phyloP scores from a whole-genome alignment of 495 filamentous ascomycete genomes.

The Penicillium fimorum region DNA sequence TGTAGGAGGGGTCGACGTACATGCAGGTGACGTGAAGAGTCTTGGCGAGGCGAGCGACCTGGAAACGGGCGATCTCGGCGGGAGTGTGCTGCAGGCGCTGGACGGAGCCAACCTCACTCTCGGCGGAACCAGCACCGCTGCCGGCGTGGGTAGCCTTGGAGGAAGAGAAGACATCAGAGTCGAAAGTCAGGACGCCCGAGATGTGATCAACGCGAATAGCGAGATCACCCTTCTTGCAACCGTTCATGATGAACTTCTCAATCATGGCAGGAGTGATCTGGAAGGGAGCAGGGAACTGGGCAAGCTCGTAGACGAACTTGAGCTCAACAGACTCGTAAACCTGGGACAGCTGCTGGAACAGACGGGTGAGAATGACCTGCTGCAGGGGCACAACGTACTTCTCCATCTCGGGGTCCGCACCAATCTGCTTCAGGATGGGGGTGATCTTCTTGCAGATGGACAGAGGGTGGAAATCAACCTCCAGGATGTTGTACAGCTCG shows the following conservation, averaged over 20 bases:
- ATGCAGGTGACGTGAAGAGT: slow-evolving; percentile 88
- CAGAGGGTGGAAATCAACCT: slow-evolving; percentile 97
- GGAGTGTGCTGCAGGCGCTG: slow-evolving; percentile 96
- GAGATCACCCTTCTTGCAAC: slow-evolving; percentile 98
- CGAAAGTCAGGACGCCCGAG: slow-evolving; percentile 91
- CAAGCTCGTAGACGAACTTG: slow-evolving; percentile 87
- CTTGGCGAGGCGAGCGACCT: slow-evolving; percentile 87
- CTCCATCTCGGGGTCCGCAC: slow-evolving; percentile 91
- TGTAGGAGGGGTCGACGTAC: slow-evolving; percentile 89
- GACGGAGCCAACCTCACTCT: slow-evolving; percentile 78
- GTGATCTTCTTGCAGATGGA: slow-evolving; percentile 99
- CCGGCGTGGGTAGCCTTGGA: slow-evolving; percentile 89
- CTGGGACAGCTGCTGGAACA: slow-evolving; percentile 98
- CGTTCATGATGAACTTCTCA: slow-evolving; percentile 99
- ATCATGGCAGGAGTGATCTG: slow-evolving; percentile 88
- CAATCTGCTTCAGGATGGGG: slow-evolving; percentile 90
- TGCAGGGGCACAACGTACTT: slow-evolving; percentile 93
- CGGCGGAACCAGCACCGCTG: slow-evolving; percentile 82
- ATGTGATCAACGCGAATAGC: slow-evolving; percentile 95
- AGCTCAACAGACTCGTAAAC: slow-evolving; percentile 98
- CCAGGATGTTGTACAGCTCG: slow-evolving; percentile 94
- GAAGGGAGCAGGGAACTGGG: slow-evolving; percentile 95
- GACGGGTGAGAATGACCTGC: slow-evolving; percentile 95
- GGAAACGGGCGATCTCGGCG: slow-evolving; percentile 94
- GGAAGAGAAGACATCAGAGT: slow-evolving; percentile 96